A percentile compares a stretch with the other conserved stretches of the same genome.
Evolutionary conservation across 2,329 filamentous ascomycete species (phyloP).

Genomic region (Parafenestella ontariensis): DNA sequence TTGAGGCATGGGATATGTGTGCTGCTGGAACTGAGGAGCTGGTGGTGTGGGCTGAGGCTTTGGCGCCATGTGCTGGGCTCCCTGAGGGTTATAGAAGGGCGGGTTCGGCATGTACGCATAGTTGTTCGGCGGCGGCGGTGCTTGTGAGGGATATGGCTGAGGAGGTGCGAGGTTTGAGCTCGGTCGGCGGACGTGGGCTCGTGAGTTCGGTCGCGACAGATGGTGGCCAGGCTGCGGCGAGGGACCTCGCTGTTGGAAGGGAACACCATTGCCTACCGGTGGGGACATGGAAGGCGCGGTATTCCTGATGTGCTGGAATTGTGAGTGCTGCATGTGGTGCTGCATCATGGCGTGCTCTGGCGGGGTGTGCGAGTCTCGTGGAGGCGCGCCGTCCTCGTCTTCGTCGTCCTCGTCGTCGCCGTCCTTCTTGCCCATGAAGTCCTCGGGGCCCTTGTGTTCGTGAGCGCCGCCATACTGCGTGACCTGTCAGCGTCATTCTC

Average conservation of each 20-base stretch:
- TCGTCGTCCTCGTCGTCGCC: conserved; percentile 83
- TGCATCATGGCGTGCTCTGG: conserved; percentile 67
- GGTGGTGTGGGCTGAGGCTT: conserved; percentile 47
- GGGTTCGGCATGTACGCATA: conserved; percentile 88
- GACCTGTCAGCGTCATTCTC: conserved; percentile 25
- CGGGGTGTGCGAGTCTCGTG: conserved; percentile 68
- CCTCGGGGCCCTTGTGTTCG: conserved; percentile 93
- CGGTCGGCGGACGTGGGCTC: conserved; percentile 73
- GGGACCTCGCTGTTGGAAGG: conserved; percentile 74
- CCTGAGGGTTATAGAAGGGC: conserved; percentile 79
- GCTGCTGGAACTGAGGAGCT: conserved; percentile 55
- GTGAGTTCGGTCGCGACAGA: conserved; percentile 77
- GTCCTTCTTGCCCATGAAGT: conserved; percentile 81
- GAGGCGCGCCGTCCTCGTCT: conserved; percentile 73
- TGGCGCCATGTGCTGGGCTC: conserved; percentile 57
- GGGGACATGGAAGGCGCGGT: conserved; percentile 86
- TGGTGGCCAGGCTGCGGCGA: conserved; percentile 78
- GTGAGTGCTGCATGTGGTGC: conserved; percentile 58
- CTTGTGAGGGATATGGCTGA: conserved; percentile 66
- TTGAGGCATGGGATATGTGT: conserved; percentile 53
- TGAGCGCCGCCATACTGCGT: conserved; percentile 85
- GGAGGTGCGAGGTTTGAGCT: conserved; percentile 76
- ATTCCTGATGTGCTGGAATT: conserved; percentile 81
- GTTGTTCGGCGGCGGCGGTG: conserved; percentile 69
- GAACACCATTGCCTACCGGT: conserved; percentile 77